Evolutionary conservation across 1,284 basidiomycete species (phyloP), one percentile per base, ranked within the genome.

Genomic region (Ustilago vetiveriae): DNA sequence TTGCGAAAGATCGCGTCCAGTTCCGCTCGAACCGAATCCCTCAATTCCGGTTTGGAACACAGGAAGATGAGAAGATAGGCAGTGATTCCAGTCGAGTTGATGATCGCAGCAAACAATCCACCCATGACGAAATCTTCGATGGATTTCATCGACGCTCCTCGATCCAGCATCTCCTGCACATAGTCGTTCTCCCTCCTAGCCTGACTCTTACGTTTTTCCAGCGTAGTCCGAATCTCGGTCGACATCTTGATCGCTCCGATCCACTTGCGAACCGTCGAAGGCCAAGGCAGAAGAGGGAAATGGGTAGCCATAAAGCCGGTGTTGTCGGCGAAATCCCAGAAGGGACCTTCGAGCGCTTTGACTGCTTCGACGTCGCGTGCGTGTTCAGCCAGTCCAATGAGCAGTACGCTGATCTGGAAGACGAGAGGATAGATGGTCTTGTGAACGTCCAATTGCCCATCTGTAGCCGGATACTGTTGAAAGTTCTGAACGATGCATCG

Each of bases 101-200:
- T 70, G 41, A 75, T 72, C 19, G 72, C 68, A 9, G 72, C 72
- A 42, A 75, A 75, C 3, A 75, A 50, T 3, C 49, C 52, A 24
- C 65, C 57, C 59, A 72, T 65, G 41, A 72, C 46, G 21, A 69
- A 72, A 16, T 60, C 65, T 26, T 68, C 66, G 22, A 68, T 69
- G 6, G 53, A 29, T 9, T 53, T 45, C 4, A 43, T 30, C 3
- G 46, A 45, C 6, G 52, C 41, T 11, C 54, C 65, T 7, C 57
- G 40, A 32, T 75, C 72, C 26, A 75, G 54, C 59, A 75, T 62
- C 19, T 59, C 55, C 26, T 65, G 64, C 14, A 67, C 53, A 26
- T 69, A 57, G 41, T 75, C 72, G 37, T 69, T 59, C 37, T 75
- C 72, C 4, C 54, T 17, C 6, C 59, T 36, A 4, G 62, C 69